Conservation (phyloP, 1,139 yeast species). For the Insectozyma bohioensis region DNA sequence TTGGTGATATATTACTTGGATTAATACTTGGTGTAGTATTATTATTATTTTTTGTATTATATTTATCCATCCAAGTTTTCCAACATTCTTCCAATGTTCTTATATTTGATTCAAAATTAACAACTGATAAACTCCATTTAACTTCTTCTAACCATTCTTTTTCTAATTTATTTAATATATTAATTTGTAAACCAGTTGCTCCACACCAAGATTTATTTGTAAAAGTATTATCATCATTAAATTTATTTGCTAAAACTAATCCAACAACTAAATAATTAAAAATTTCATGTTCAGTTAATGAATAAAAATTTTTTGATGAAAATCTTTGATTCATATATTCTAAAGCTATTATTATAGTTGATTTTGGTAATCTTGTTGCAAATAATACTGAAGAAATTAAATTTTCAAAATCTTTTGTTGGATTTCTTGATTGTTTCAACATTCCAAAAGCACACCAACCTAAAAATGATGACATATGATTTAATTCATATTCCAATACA, state of each 20-base stretch:
- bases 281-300: slow-evolving; percentile 44
- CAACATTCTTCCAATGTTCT: slow-evolving; percentile 48
- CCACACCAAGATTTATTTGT: slow-evolving; percentile 95
- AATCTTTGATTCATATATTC: slow-evolving; percentile 64
- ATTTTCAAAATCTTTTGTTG: slow-evolving; percentile 56
- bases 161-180: slow-evolving; percentile 64
- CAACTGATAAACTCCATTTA: slow-evolving; percentile 51
- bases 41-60: slow-evolving; percentile 16
- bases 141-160: slow-evolving; percentile 64
- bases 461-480: slow-evolving; percentile 74
- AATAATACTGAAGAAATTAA: slow-evolving; percentile 68
- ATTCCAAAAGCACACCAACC: slow-evolving; percentile 66
- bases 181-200: slow-evolving; percentile 78
- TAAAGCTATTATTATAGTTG: slow-evolving; percentile 75
- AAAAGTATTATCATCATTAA: slow-evolving; percentile 94
- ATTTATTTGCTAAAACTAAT: slow-evolving; percentile 84
- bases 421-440: slow-evolving; percentile 49
- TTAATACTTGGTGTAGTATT: too few relatives aligned
- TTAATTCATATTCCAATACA: slow-evolving; percentile 75
- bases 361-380: slow-evolving; percentile 87
- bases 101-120: slow-evolving; percentile 40
- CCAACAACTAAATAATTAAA: slow-evolving; percentile 69
- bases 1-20: slow-evolving; percentile 1
- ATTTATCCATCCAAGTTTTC: slow-evolving; percentile 46
- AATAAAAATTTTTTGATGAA: slow-evolving; percentile 20